Percentiles rank a stretch among this genome's conserved stretches.
Conservation (phyloP, 768 basidiomycete species). For the Dioszegia aurantiaca region DNA sequence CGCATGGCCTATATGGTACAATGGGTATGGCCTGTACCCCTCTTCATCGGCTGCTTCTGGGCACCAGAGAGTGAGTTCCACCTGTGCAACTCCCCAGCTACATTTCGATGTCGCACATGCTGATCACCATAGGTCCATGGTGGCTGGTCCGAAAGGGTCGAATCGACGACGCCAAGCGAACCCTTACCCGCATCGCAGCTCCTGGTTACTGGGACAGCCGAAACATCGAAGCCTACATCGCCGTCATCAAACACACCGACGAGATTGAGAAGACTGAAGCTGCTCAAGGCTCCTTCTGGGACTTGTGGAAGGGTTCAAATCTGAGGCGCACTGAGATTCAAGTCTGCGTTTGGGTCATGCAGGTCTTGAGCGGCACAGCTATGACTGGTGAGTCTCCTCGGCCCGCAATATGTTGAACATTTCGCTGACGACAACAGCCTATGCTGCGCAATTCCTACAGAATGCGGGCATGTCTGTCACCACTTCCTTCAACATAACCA, state of each 20-base stretch:
- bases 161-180: slow-evolving; percentile 27
- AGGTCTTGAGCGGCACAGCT: slow-evolving; percentile 10
- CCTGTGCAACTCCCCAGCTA: slow-evolving; percentile 23
- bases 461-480: slow-evolving; percentile 10
- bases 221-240: slow-evolving; percentile 20
- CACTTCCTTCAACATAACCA: slow-evolving; percentile 23
- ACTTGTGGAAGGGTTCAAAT: slow-evolving; percentile 18
- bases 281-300: slow-evolving; percentile 12
- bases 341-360: slow-evolving; percentile 17
- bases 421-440: background rate
- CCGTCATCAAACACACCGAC: slow-evolving; percentile 20
- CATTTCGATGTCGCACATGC: too few relatives aligned
- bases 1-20: slow-evolving; percentile 22
- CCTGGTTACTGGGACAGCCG: slow-evolving; percentile 14
- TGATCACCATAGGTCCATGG: slow-evolving; percentile 47
- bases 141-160: slow-evolving; percentile 50
- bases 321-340: slow-evolving; percentile 17
- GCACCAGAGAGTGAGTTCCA: slow-evolving; percentile 22
- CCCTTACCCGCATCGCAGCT: slow-evolving; percentile 14
- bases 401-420: too few relatives aligned
- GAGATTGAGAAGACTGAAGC: slow-evolving; percentile 16
- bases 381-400: slow-evolving; percentile 8
- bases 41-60: slow-evolving; percentile 22
- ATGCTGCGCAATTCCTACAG: slow-evolving; percentile 18
- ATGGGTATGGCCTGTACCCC: slow-evolving; percentile 34